phyloP scores from a whole-genome alignment of 1,284 basidiomycete genomes.

The Pholiota adiposa region DNA sequence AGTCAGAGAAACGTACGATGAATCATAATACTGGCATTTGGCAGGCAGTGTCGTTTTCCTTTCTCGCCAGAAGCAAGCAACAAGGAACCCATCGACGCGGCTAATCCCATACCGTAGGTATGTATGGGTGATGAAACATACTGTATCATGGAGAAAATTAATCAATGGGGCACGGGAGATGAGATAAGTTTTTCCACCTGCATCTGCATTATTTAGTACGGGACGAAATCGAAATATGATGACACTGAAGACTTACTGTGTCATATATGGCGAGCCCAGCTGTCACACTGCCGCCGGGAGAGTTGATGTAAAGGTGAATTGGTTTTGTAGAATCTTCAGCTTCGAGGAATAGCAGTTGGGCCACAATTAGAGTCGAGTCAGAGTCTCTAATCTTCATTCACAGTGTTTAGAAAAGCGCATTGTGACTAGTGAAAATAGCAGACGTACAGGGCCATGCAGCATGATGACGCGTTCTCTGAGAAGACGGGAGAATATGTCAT shows the following conservation, averaged over 20 bases:
- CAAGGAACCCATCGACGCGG: constrained; percentile 92
- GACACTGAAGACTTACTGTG: constrained; percentile 57
- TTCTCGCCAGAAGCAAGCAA: constrained; percentile 86
- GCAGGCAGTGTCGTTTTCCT: constrained; percentile 88
- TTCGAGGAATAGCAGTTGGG: constrained; percentile 91
- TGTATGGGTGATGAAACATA: constrained; percentile 93
- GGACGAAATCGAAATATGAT: background rate
- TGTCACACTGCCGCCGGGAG: constrained; percentile 92
- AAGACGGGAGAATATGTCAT: constrained; percentile 93
- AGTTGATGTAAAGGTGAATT: constrained; percentile 94
- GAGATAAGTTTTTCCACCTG: constrained; percentile 52
- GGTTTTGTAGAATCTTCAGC: constrained; percentile 92
- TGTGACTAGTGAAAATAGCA: constrained; percentile 7
- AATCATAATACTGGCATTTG: constrained; percentile 95
- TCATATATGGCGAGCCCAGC: constrained; percentile 95
- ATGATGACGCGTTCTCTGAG: constrained; percentile 92
- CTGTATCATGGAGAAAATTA: constrained; percentile 40
- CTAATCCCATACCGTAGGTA: constrained; percentile 92
- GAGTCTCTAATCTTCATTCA: constrained; percentile 76
- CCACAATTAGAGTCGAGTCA: constrained; percentile 84
- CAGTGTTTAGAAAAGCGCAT: constrained; percentile 2
- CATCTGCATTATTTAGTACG: constrained; percentile 55
- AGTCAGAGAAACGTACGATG: constrained; percentile 70
- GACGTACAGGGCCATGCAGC: constrained; percentile 85
- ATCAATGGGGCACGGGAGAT: constrained; percentile 12